phyloP scores from a whole-genome alignment of 1,284 basidiomycete genomes.

The Ustilago loliicola region DNA sequence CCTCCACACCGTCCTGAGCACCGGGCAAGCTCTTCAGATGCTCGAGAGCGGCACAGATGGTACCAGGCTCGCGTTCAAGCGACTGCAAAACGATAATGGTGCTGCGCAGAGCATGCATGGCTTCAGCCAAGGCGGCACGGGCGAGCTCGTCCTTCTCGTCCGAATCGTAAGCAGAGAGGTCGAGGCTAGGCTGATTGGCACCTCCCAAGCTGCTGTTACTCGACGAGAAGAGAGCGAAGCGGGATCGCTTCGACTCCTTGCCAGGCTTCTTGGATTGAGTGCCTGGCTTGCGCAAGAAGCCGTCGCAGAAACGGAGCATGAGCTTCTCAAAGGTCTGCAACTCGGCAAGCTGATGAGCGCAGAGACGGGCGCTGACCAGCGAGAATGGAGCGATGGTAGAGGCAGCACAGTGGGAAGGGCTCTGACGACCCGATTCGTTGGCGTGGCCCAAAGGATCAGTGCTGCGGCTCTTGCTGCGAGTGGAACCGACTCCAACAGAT shows the following conservation, averaged over 20 bases:
- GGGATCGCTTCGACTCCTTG: constrained; percentile 40
- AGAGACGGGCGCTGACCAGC: constrained; percentile 55
- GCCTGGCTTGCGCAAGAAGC: constrained; percentile 56
- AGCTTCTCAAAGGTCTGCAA: constrained; percentile 66
- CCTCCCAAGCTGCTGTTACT: constrained; percentile 19
- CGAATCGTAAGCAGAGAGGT: constrained; percentile 47
- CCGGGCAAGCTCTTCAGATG: constrained; percentile 35
- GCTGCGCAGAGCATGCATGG: constrained; percentile 63
- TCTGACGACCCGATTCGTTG: constrained; percentile 49
- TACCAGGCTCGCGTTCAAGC: constrained; percentile 59
- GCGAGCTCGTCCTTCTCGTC: constrained; percentile 67
- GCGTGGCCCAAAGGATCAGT: constrained; percentile 19
- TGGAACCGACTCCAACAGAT: constrained; percentile 53
- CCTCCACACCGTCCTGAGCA: constrained; percentile 5
- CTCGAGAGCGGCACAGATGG: constrained; percentile 42
- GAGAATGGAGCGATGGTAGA: constrained; percentile 34
- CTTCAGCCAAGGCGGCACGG: constrained; percentile 64
- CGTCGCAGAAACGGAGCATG: constrained; percentile 61
- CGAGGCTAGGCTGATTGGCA: constrained; percentile 33
- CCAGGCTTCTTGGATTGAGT: constrained; percentile 36
- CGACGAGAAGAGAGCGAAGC: constrained; percentile 47
- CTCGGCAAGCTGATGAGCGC: constrained; percentile 61
- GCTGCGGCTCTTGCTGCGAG: constrained; percentile 40
- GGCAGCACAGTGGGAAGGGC: constrained; percentile 30
- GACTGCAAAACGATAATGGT: constrained; percentile 62